Percentiles rank a stretch among this genome's conserved stretches.
Evolutionary conservation across 768 basidiomycete genomes (phyloP).

Genomic region (Phylloporus scabripes): DNA sequence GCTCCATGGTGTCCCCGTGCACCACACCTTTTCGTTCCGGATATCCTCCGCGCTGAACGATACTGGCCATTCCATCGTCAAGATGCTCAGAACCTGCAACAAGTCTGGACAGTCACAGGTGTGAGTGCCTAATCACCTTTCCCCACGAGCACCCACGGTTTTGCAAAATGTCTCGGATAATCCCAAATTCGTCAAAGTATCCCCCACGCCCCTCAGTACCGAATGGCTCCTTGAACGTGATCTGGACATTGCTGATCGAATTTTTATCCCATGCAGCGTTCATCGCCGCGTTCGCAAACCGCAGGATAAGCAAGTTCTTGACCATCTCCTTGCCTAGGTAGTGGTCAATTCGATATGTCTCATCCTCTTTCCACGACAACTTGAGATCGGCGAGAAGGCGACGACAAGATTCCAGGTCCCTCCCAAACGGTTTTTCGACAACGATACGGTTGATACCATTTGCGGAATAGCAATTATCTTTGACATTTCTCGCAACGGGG

Average conservation of each 20-base stretch:
- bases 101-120: constrained; percentile 54
- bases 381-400: constrained; percentile 76
- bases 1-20: constrained; percentile 1
- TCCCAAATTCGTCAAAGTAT: constrained; percentile 99
- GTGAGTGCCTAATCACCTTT: constrained; percentile 14
- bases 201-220: constrained; percentile 99
- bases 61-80: constrained; percentile 98
- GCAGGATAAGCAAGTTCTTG: constrained; percentile 93
- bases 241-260: constrained; percentile 93
- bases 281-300: constrained; percentile 92
- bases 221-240: constrained; percentile 99
- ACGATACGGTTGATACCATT: constrained; percentile 86
- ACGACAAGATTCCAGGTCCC: constrained; percentile 81
- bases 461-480: constrained; percentile 69
- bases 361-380: constrained; percentile 88
- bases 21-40: constrained; percentile 89
- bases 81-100: constrained; percentile 87
- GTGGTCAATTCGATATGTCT: constrained; percentile 99
- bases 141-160: constrained; percentile 70
- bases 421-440: constrained; percentile 98
- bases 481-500: constrained; percentile 78
- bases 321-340: constrained; percentile 99
- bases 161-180: constrained; percentile 95
- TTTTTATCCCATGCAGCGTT: constrained; percentile 93
- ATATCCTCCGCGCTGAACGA: constrained; percentile 97